These are phyloP conservation scores for Syzygium aqueum DNA, from an alignment of 345 rosid species.

Conservation along the genomic window DNA sequence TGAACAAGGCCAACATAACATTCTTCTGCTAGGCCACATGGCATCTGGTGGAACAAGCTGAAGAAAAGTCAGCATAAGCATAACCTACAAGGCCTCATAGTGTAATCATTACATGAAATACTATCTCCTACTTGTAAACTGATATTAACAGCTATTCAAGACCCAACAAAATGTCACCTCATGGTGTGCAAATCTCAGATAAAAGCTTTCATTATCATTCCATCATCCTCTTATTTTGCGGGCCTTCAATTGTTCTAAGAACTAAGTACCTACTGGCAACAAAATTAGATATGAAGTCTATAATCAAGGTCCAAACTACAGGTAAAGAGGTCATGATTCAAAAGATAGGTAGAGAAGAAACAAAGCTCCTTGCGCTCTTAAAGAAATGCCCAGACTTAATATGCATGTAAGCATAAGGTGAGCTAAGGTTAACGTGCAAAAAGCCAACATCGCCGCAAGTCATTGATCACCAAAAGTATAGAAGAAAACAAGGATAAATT, in stretches of 20 bases:
- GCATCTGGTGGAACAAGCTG: background rate
- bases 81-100: background rate
- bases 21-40: background rate
- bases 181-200: background rate
- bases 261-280: background rate
- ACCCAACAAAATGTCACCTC: background rate
- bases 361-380: background rate
- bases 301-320: background rate
- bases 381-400: background rate
- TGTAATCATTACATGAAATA: background rate
- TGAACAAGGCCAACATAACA: background rate
- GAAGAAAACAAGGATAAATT: background rate
- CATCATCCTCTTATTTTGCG: background rate
- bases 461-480: background rate
- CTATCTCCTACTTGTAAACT: accelerated
- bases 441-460: background rate
- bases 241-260: background rate
- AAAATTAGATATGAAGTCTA: background rate
- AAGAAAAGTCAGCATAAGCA: background rate
- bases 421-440: background rate
- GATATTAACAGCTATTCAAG: background rate
- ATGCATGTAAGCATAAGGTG: background rate
- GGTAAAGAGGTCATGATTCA: background rate
- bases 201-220: background rate
- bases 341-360: background rate